Conservation (phyloP, 1,284 basidiomycete species). For the Xerocomus cyaneibrunnescens region DNA sequence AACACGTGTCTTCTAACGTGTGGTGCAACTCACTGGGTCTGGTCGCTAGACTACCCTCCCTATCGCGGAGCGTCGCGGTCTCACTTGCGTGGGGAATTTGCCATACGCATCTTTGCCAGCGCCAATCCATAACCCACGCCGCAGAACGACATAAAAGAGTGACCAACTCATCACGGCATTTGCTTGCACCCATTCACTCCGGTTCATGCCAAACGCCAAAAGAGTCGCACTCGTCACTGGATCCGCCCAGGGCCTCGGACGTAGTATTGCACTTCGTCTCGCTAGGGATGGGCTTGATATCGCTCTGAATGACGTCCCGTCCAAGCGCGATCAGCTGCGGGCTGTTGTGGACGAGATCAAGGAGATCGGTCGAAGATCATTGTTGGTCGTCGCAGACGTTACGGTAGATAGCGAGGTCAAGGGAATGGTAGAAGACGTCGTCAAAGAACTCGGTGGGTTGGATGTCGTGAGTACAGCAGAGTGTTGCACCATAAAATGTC, state of each 20-base stretch:
- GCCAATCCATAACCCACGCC: neutral
- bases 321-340: constrained; percentile 8
- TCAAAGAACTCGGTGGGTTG: constrained; percentile 6
- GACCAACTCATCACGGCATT: neutral
- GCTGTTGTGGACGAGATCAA: constrained; percentile 7
- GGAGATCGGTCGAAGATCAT: constrained; percentile 4
- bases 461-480: constrained; percentile 5
- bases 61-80: neutral
- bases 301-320: constrained; percentile 14
- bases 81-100: neutral
- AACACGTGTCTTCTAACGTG: no score
- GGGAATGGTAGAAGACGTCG: constrained; percentile 4
- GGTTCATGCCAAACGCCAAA: neutral
- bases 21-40: no score
- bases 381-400: constrained; percentile 6
- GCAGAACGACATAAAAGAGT: neutral
- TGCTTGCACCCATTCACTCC: neutral
- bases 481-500: neutral
- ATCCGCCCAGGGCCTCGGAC: constrained; percentile 14
- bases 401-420: constrained; percentile 5
- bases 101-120: neutral
- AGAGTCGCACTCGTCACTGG: constrained; percentile 7
- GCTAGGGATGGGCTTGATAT: constrained; percentile 16
- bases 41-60: neutral
- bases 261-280: constrained; percentile 14